These are phyloP conservation scores for Parasitella parasitica DNA, from an alignment of 371 early-diverging fungal genomes.

Conservation along the genomic window DNA sequence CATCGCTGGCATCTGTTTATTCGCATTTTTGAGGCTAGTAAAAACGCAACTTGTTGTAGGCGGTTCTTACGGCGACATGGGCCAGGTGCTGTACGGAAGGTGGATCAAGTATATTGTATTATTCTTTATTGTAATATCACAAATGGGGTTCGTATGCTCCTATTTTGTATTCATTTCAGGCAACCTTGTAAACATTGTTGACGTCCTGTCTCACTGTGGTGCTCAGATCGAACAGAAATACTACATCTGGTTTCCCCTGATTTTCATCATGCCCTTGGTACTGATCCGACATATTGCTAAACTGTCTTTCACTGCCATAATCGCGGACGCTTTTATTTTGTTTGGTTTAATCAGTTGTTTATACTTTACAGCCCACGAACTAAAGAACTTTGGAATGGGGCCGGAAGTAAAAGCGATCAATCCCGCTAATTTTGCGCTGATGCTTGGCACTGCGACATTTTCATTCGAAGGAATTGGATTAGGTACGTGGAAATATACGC, in stretches of 20 bases:
- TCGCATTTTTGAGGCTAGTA: conserved; percentile 31
- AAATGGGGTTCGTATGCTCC: conserved; percentile 59
- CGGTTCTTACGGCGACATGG: conserved; percentile 83
- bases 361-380: conserved; percentile 33
- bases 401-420: conserved; percentile 56
- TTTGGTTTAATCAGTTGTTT: conserved; percentile 55
- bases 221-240: conserved; percentile 32
- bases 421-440: conserved; percentile 60
- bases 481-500: conserved; percentile 24
- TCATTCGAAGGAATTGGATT: conserved; percentile 81
- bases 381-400: conserved; percentile 32
- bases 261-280: conserved; percentile 63
- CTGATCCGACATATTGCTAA: conserved; percentile 67
- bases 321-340: conserved; percentile 73
- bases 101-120: conserved; percentile 55
- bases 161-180: conserved; percentile 50
- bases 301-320: conserved; percentile 62
- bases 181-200: conserved; percentile 42
- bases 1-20: conserved; percentile 29
- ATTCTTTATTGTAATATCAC: conserved; percentile 64
- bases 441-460: conserved; percentile 78
- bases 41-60: conserved; percentile 39
- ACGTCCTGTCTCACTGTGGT: conserved; percentile 38
- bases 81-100: conserved; percentile 64
- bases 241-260: conserved; percentile 61